Evolutionary conservation across 2,329 filamentous ascomycete genomes (phyloP), one percentile per base, ranked within the genome.

Genomic region (Aspergillus udagawae): DNA sequence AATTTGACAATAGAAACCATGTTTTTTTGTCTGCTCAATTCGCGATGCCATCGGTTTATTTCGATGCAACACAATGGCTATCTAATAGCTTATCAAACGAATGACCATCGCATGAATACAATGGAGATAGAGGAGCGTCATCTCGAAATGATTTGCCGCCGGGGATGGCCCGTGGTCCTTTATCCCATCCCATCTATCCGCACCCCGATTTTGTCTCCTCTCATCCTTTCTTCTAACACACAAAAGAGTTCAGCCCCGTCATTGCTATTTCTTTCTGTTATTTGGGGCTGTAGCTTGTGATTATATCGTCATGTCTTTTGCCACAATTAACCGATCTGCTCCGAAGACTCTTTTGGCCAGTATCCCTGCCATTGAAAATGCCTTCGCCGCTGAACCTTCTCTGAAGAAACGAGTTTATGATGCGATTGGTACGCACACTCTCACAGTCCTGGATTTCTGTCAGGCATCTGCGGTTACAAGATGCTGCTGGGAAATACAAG

Each of bases 321-420:
- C 73, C 58, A 68, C 72, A 23, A 72, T 73, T 52, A 72, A 73
- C 53, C 58, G 60, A 32, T 50, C 65, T 35, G 48, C 61, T 29
- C 32, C 64, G 52, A 56, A 58, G 38, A 45, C 25, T 51, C 10
- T 58, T 57, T 59, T 8, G 27, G 58, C 56, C 49, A 67, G 64
- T 52, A 68, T 70, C 49, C 60, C 67, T 48, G 60, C 65, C 45
- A 76, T 77, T 62, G 73, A 77, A 60, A 70, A 73, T 62, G 75
- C 74, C 28, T 77, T 77, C 58, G 73, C 70, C 53, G 69, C 69
- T 48, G 71, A 77, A 62, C 67, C 68, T 35, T 66, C 69, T 35
- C 59, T 77, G 35, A 74, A 71, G 58, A 73, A 75, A 65, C 69
- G 73, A 62, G 68, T 77, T 56, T 76, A 75, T 63, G 73, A 76